Evolutionary conservation across 106 monocot species (phyloP).

Genomic region (Dendrobium huoshanense): DNA sequence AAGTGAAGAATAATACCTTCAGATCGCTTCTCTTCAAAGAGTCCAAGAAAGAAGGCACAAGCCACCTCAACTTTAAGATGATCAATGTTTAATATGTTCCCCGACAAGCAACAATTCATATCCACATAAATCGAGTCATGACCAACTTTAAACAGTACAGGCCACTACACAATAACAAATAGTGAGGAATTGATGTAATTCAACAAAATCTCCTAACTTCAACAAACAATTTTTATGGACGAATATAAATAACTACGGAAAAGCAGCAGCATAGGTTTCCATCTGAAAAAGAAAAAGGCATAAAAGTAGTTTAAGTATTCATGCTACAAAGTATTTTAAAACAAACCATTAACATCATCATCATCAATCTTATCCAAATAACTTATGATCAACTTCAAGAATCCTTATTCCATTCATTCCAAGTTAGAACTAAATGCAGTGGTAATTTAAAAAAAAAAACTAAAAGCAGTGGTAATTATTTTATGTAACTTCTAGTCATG

Average conservation of each 20-base stretch:
- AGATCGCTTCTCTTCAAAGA: conserved; percentile 55
- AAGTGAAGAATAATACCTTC: conserved; percentile 48
- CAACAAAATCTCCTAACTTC: neutral
- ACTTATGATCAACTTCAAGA: neutral
- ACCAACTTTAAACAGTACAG: conserved; percentile 52
- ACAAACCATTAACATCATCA: neutral
- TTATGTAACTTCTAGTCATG: neutral
- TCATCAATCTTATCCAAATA: neutral
- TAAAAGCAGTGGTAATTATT: neutral
- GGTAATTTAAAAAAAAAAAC: neutral
- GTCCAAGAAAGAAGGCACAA: conserved; percentile 52
- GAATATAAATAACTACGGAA: neutral
- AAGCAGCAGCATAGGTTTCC: neutral
- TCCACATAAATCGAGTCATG: conserved; percentile 39
- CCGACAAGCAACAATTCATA: conserved; percentile 42
- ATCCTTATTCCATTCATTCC: neutral
- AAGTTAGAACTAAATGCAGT: neutral
- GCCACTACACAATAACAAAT: conserved; percentile 26
- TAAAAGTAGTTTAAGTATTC: too few relatives aligned
- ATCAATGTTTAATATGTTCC: conserved; percentile 37
- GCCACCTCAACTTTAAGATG: conserved; percentile 61
- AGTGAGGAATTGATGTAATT: neutral
- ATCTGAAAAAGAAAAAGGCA: neutral
- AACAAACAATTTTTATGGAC: neutral
- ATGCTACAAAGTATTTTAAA: too few relatives aligned